Percentiles rank a stretch among this genome's conserved stretches.
phyloP scores from a whole-genome alignment of 306 rosid genomes.

The Pueraria montana region DNA sequence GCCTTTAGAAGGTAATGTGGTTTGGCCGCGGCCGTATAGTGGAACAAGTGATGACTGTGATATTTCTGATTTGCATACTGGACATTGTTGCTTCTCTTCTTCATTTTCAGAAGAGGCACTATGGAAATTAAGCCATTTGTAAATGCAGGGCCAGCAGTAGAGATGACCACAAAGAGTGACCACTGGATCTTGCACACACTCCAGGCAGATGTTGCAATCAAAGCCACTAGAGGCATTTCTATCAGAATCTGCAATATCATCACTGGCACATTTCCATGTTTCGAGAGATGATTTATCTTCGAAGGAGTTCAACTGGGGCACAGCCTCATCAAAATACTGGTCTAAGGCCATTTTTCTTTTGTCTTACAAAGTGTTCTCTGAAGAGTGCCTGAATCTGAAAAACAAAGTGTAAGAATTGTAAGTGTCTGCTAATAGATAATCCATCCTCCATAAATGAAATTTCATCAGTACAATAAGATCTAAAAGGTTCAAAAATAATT shows the following conservation, averaged over 20 bases:
- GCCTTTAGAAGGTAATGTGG: constrained; percentile 53
- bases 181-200: constrained; percentile 84
- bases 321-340: constrained; percentile 59
- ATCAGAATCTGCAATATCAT: constrained; percentile 51
- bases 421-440: constrained; percentile 10
- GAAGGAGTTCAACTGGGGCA: constrained; percentile 44
- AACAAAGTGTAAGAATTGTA: neutral
- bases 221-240: constrained; percentile 60
- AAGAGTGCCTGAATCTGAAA: constrained; percentile 47
- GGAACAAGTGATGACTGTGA: constrained; percentile 77
- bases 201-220: constrained; percentile 95
- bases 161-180: constrained; percentile 98
- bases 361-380: constrained; percentile 17
- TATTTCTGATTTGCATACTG: constrained; percentile 90
- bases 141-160: constrained; percentile 98
- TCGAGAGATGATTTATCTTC: constrained; percentile 56
- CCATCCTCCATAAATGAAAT: neutral
- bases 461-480: neutral
- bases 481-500: neutral
- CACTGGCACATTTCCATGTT: constrained; percentile 57
- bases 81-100: constrained; percentile 66
- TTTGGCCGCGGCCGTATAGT: constrained; percentile 71
- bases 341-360: constrained; percentile 57
- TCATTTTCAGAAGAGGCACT: constrained; percentile 43
- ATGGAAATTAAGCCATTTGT: constrained; percentile 77